A percentile compares a stretch with the other conserved stretches of the same genome.
Conservation (phyloP, 2,329 filamentous ascomycete species). For the Periconia sp. region DNA sequence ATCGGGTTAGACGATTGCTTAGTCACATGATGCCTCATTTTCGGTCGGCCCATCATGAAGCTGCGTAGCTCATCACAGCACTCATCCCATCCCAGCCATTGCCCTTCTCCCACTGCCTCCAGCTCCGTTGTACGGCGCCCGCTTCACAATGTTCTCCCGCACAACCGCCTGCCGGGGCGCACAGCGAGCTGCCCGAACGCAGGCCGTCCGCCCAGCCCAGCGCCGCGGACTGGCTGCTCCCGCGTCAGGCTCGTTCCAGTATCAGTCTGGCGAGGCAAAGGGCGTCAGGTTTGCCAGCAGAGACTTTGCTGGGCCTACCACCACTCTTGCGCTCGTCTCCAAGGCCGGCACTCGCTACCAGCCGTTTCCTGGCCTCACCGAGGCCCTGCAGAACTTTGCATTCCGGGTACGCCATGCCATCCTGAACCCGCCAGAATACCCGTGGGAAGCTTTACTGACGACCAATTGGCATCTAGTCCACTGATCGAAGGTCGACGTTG, state of each 20-base stretch:
- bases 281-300: constrained; percentile 92
- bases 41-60: not conserved
- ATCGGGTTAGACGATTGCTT: not conserved
- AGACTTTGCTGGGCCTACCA: constrained; percentile 84
- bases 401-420: constrained; percentile 73
- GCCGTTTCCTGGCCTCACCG: constrained; percentile 82
- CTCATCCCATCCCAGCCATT: constrained; percentile 44
- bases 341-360: constrained; percentile 96
- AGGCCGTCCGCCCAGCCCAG: constrained; percentile 58
- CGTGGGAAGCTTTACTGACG: constrained; percentile 26
- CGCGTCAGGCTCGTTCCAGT: constrained; percentile 76
- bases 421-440: not conserved
- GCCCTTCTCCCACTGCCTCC: constrained; percentile 54
- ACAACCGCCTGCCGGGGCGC: constrained; percentile 65
- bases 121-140: constrained; percentile 38
- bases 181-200: constrained; percentile 62
- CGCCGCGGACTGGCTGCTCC: constrained; percentile 67
- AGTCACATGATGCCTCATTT: not conserved
- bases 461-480: constrained; percentile 64
- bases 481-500: constrained; percentile 81
- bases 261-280: constrained; percentile 81
- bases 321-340: constrained; percentile 86
- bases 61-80: constrained; percentile 9
- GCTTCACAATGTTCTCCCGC: constrained; percentile 65
- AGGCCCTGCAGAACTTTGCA: constrained; percentile 90